These are phyloP conservation scores for Polychaeton citri DNA, from an alignment of 2,329 filamentous ascomycete genomes.

Conservation along the genomic window DNA sequence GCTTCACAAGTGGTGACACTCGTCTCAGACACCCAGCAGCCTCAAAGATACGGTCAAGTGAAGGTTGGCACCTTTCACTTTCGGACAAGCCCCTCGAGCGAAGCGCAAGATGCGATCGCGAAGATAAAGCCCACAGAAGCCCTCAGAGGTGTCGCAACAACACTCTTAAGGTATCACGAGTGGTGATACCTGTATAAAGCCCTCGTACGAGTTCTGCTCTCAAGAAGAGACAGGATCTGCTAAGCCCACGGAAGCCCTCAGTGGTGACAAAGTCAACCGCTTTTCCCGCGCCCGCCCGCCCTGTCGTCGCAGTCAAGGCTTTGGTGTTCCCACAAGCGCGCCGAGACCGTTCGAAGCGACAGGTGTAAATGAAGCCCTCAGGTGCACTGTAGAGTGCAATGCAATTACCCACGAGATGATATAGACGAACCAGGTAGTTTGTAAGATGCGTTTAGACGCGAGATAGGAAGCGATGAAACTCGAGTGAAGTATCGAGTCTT, in stretches of 20 bases:
- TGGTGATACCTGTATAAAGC: conserved; percentile 15
- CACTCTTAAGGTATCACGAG: conserved; percentile 1
- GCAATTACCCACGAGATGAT: background rate
- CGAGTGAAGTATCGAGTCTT: background rate
- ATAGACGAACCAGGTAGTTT: background rate
- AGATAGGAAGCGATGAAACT: background rate
- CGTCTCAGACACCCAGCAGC: conserved; percentile 24
- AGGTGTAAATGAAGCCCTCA: background rate
- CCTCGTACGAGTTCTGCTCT: conserved; percentile 16
- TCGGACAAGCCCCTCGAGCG: conserved; percentile 1
- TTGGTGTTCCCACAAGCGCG: conserved; percentile 38
- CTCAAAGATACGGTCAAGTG: conserved; percentile 15
- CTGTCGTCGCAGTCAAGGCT: conserved; percentile 31
- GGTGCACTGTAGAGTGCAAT: background rate
- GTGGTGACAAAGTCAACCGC: background rate
- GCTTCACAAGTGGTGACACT: conserved; percentile 11
- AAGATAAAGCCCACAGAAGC: conserved; percentile 22
- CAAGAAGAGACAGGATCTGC: conserved; percentile 1
- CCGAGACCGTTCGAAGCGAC: background rate
- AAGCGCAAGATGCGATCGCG: conserved; percentile 19
- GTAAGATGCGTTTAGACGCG: background rate
- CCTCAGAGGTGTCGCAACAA: conserved; percentile 13
- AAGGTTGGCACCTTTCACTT: conserved; percentile 8
- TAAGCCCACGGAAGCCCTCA: conserved; percentile 1
- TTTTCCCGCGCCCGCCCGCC: conserved; percentile 23